A percentile compares a stretch with the other conserved stretches of the same genome.
phyloP scores from a whole-genome alignment of 2,329 filamentous ascomycete genomes.

The Colletotrichum trifolii region DNA sequence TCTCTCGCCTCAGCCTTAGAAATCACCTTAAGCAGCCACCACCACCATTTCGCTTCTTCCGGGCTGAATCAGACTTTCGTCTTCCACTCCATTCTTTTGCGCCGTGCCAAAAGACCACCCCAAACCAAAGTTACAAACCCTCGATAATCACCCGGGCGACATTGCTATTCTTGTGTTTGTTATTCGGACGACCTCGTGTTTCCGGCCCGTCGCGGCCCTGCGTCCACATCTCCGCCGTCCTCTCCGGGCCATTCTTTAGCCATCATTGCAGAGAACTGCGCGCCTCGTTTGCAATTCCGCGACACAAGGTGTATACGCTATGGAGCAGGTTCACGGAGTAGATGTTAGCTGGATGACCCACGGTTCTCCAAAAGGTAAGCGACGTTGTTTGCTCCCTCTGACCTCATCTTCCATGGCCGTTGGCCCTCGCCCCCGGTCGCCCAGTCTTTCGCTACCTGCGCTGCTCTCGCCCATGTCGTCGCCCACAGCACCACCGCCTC shows the following conservation, averaged over 20 bases:
- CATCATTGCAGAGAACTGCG: not conserved
- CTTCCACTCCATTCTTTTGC: constrained; percentile 15
- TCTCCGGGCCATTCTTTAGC: not conserved
- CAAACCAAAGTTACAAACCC: not conserved
- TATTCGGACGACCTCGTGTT: constrained; percentile 7
- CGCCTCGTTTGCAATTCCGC: constrained; percentile 6
- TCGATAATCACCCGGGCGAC: not conserved
- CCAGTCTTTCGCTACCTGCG: constrained; percentile 11
- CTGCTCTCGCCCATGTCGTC: constrained; percentile 1
- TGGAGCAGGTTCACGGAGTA: constrained; percentile 85
- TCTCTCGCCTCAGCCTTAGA: constrained; percentile 5
- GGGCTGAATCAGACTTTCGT: constrained; percentile 7
- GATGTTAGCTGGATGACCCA: constrained; percentile 92
- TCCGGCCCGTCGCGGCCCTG: constrained; percentile 23
- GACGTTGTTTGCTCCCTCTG: constrained; percentile 28
- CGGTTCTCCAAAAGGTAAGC: constrained; percentile 82
- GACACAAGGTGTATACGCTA: constrained; percentile 51
- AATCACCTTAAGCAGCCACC: constrained; percentile 30
- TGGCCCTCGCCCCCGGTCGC: constrained; percentile 24
- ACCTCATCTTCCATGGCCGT: constrained; percentile 32
- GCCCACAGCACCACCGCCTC: constrained; percentile 12
- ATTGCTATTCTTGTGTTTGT: constrained; percentile 1
- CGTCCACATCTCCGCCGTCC: not conserved
- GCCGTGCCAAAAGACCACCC: constrained; percentile 4
- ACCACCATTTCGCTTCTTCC: no score